Conservation (phyloP, 2,329 filamentous ascomycete species). For the Coniochaeta sp. region DNA sequence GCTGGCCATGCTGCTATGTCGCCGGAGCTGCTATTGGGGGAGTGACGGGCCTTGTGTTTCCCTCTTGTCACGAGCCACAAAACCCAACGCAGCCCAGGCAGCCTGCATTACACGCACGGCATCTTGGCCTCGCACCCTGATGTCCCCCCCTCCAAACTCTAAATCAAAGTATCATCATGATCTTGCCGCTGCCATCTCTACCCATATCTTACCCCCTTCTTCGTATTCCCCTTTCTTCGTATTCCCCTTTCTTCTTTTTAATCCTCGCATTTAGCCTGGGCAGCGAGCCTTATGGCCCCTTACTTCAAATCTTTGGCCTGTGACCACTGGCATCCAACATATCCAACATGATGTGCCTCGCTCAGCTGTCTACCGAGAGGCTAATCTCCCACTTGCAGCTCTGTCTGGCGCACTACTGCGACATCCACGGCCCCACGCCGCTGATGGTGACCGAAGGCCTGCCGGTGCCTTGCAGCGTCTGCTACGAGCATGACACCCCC, state of each 20-base stretch:
- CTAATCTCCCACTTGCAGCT: constrained; percentile 46
- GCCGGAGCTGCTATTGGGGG: background rate
- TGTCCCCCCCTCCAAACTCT: constrained; percentile 1
- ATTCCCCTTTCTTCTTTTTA: background rate
- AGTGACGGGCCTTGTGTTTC: background rate
- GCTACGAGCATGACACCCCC: constrained; percentile 39
- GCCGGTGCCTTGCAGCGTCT: constrained; percentile 52
- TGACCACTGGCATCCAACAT: background rate
- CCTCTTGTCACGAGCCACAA: background rate
- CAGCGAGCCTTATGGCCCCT: background rate
- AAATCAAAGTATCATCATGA: constrained; percentile 5
- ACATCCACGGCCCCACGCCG: constrained; percentile 61
- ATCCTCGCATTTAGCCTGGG: background rate
- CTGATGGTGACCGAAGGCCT: constrained; percentile 64
- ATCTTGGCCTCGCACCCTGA: background rate
- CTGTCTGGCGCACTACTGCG: constrained; percentile 64
- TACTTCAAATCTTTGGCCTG: background rate
- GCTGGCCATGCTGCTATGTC: background rate
- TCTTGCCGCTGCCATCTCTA: background rate
- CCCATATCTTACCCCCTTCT: too few relatives aligned
- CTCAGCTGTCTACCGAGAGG: constrained; percentile 15
- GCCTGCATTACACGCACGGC: background rate
- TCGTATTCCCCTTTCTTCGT: background rate
- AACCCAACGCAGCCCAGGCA: constrained; percentile 1
- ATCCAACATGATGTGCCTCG: background rate